Percentiles rank a stretch among this genome's conserved stretches.
Conservation (phyloP, 352 stramenopile genomes). For the Blastocystis sp. region DNA sequence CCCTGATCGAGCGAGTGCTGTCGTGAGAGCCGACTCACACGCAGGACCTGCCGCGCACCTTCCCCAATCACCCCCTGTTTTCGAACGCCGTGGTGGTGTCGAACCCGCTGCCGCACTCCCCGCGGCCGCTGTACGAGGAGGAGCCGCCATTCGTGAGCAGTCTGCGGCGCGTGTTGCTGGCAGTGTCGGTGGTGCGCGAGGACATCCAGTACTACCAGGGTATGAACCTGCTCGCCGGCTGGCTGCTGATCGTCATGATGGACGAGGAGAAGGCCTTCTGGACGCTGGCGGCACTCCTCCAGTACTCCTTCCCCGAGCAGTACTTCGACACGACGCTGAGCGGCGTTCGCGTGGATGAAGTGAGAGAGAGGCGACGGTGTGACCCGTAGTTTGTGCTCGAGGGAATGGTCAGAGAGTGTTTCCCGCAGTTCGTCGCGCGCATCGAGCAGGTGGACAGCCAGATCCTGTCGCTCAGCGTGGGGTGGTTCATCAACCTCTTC, state of each 20-base stretch:
- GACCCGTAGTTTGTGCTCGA: neutral
- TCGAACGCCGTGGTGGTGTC: neutral
- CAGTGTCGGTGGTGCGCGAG: conserved; percentile 9
- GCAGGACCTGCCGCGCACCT: conserved; percentile 44
- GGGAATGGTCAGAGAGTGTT: neutral
- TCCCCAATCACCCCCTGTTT: conserved; percentile 49
- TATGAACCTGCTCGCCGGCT: conserved; percentile 46
- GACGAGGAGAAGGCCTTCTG: conserved; percentile 58
- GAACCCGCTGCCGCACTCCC: too few relatives aligned
- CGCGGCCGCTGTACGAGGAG: neutral
- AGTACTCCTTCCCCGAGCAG: conserved; percentile 13
- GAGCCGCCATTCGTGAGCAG: neutral
- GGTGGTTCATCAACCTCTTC: conserved; percentile 45
- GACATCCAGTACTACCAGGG: conserved; percentile 54
- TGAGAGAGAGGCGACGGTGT: neutral
- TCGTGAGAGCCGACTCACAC: neutral
- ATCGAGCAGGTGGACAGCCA: neutral
- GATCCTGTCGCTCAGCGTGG: neutral
- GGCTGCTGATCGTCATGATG: conserved; percentile 33
- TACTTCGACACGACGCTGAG: conserved; percentile 51
- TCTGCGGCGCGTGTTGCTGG: conserved; percentile 20
- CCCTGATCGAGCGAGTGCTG: conserved; percentile 9
- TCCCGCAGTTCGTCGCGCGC: neutral
- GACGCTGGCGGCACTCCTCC: conserved; percentile 25
- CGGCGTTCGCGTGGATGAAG: conserved; percentile 23